These are phyloP conservation scores for Pythium vanterpoolii DNA, from an alignment of 352 stramenopile genomes.

Conservation along the genomic window DNA sequence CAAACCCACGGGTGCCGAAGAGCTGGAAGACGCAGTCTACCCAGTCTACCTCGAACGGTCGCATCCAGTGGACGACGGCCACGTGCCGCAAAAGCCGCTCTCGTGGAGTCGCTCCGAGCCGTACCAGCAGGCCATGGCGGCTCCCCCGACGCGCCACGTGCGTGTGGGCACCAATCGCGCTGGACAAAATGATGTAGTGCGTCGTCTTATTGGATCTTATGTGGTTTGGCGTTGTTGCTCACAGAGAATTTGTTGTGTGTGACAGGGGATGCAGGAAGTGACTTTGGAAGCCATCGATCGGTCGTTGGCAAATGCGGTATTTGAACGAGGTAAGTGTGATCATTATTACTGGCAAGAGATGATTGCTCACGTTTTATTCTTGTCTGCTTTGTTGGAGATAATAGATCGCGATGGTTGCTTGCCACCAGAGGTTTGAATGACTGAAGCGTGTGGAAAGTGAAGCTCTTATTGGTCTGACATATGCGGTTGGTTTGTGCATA, in stretches of 20 bases:
- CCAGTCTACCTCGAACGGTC: neutral
- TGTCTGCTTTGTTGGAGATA: neutral
- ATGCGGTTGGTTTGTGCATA: no score
- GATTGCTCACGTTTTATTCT: neutral
- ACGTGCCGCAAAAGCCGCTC: slow-evolving; percentile 5
- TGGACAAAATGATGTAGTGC: neutral
- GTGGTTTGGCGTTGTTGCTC: neutral
- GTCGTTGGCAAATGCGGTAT: slow-evolving; percentile 43
- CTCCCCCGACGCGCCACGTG: slow-evolving; percentile 16
- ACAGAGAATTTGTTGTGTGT: neutral
- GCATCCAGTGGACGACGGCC: neutral
- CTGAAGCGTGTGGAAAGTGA: neutral
- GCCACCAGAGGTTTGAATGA: slow-evolving; percentile 44
- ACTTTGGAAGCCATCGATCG: slow-evolving; percentile 27
- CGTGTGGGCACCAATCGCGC: neutral
- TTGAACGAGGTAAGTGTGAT: slow-evolving; percentile 31
- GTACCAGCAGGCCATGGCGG: slow-evolving; percentile 45
- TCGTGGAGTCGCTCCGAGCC: slow-evolving; percentile 21
- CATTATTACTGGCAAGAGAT: neutral
- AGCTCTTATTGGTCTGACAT: neutral
- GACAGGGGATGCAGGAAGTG: neutral
- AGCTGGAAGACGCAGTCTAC: slow-evolving; percentile 4
- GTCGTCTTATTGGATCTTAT: neutral
- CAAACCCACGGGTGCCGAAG: slow-evolving; percentile 3
- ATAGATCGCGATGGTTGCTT: slow-evolving; percentile 39